Base-by-base conservation (phyloP, 352 stramenopile species). In the Bremia lactucae region DNA sequence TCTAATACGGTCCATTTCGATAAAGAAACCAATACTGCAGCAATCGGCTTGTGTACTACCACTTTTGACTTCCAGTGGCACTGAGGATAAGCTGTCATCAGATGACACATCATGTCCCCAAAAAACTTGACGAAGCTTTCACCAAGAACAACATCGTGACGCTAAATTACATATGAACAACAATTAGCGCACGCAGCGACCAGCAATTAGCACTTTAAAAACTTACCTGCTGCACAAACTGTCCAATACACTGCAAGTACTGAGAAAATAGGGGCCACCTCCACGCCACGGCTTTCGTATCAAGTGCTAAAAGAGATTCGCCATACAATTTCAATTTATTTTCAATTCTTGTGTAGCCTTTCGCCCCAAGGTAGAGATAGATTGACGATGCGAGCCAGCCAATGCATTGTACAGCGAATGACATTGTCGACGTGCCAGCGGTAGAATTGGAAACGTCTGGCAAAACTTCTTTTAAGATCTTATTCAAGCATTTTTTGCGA, bases 381-480 rank as follows among this genome's bases (percentile, higher is more conserved):
- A 85, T 69, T 4, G 69, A 62, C 9, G 41, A 16, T 13, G 74
- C 44, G 24, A 88, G 42, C 21, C 55, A 69, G 2, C 67, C 64
- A 0, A 91, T 38, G 6, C 62, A 66, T 42, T 76, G 61, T 19
- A 91, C 44, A n/a, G 65, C 60, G 23, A 87, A 84, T 7, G 66
- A 50, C 16, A 80, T 58, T 18, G 36, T 52, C 0, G 58, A 54
- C 29, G 52, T 61, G 21, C 57, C 40, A 14, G 61, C 55, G 14
- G 57, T 36, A n/a, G 57, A 49, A 40, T 86, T 68, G 13, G 56
- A 82, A 24, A 91, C 40, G 22, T 72, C 48, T 0, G 70, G 72
- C 3, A 91, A 48, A 23, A 86, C 46, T 14, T 88, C 72, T 31
- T 88, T 87, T 20, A 87, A 37, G 29, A 91, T 68, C 26, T 68